A percentile compares a stretch with the other conserved stretches of the same genome.
These are phyloP conservation scores for Hortiboletus flavorubellus DNA, from an alignment of 768 basidiomycete genomes.

Conservation along the genomic window DNA sequence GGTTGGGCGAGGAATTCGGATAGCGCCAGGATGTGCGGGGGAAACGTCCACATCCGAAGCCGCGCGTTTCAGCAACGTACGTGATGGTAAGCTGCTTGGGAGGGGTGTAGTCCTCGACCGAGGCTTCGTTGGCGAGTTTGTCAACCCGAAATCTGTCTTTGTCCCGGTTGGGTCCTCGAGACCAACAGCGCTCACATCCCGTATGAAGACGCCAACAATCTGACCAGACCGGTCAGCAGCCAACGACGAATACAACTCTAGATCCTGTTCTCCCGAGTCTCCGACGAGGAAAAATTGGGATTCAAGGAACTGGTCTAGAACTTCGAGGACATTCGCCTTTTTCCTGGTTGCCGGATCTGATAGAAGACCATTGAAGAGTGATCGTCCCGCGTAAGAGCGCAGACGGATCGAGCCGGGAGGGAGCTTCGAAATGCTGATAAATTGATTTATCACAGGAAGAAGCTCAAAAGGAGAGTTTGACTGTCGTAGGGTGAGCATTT, in stretches of 20 bases:
- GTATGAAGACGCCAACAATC: constrained; percentile 77
- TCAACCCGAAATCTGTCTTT: background rate
- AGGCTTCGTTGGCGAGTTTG: constrained; percentile 1
- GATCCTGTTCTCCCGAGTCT: constrained; percentile 92
- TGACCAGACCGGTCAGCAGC: constrained; percentile 67
- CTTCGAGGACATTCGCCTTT: constrained; percentile 72
- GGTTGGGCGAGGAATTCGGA: constrained; percentile 13
- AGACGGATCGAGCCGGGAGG: constrained; percentile 77
- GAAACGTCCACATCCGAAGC: constrained; percentile 20
- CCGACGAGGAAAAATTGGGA: constrained; percentile 83
- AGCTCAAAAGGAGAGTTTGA: constrained; percentile 89
- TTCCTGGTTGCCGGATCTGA: constrained; percentile 83
- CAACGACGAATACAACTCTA: constrained; percentile 82
- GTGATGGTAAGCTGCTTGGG: background rate
- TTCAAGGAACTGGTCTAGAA: constrained; percentile 69
- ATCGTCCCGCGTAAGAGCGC: constrained; percentile 81
- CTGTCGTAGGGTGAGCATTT: constrained; percentile 36
- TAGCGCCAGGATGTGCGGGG: constrained; percentile 2
- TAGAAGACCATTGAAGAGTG: constrained; percentile 79
- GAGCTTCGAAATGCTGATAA: constrained; percentile 65
- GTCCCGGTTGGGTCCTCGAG: constrained; percentile 66
- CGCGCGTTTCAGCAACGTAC: constrained; percentile 13
- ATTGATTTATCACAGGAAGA: constrained; percentile 73
- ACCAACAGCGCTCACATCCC: constrained; percentile 55
- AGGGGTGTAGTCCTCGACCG: constrained; percentile 7